phyloP scores from a whole-genome alignment of 2,329 filamentous ascomycete species.

The Xylariaceae sp. region DNA sequence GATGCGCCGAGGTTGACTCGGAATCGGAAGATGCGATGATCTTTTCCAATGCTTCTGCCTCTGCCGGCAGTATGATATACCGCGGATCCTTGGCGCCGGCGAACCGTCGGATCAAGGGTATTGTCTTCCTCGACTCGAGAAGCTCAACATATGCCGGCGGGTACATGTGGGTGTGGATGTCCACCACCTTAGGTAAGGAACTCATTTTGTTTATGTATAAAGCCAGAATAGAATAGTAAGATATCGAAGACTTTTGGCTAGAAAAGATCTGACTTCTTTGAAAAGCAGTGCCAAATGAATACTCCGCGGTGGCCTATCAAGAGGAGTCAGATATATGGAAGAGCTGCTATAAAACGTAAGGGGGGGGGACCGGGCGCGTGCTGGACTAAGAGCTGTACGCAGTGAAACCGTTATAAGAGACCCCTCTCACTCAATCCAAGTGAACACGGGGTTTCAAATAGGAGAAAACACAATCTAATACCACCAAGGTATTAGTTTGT shows the following conservation, averaged over 20 bases:
- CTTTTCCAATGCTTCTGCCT: slow-evolving; percentile 54
- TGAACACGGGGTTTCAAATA: neutral
- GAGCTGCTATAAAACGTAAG: no score
- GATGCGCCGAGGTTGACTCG: slow-evolving; percentile 52
- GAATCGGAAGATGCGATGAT: slow-evolving; percentile 53
- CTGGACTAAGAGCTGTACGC: slow-evolving; percentile 4
- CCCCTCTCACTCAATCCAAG: neutral
- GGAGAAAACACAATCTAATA: neutral
- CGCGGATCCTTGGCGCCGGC: slow-evolving; percentile 62
- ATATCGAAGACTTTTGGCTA: no score
- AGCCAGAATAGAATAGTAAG: no score
- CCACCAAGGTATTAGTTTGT: neutral
- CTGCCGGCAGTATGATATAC: slow-evolving; percentile 67
- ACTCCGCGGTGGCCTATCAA: neutral
- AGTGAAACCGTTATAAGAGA: neutral
- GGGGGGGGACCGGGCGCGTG: no score
- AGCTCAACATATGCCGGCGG: slow-evolving; percentile 68
- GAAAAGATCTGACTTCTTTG: neutral
- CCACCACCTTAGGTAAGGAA: slow-evolving; percentile 57
- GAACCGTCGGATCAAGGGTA: slow-evolving; percentile 76
- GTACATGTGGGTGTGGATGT: slow-evolving; percentile 76
- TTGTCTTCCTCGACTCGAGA: slow-evolving; percentile 63
- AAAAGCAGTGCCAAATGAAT: neutral
- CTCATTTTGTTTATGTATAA: slow-evolving; percentile 48
- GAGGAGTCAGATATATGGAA: no score